A percentile compares a stretch with the other conserved stretches of the same genome.
phyloP scores from a whole-genome alignment of 768 basidiomycete genomes.

The Suillus variegatus region DNA sequence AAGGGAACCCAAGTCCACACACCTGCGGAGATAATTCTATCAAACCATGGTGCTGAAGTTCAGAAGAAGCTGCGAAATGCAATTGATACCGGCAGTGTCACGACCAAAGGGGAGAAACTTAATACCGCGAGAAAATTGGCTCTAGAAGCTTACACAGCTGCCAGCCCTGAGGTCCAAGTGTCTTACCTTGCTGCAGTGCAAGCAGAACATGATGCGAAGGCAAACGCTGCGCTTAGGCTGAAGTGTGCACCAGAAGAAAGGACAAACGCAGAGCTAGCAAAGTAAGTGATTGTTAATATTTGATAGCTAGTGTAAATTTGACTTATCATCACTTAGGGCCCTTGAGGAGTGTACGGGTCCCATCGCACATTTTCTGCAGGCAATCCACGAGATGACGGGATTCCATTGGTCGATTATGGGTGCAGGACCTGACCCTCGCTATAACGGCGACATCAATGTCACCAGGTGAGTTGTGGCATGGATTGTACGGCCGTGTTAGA shows the following conservation, averaged over 20 bases:
- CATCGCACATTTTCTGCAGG: not conserved
- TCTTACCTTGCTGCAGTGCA: not conserved
- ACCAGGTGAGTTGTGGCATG: not conserved
- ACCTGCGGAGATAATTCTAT: not conserved
- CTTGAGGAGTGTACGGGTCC: not conserved
- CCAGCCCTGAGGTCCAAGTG: not conserved
- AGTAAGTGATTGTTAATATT: not conserved
- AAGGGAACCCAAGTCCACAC: not conserved
- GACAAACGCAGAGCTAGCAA: not conserved
- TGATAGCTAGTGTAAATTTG: not conserved
- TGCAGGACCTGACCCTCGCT: not conserved
- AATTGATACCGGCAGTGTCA: not conserved
- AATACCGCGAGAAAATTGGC: not conserved
- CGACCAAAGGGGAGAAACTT: not conserved
- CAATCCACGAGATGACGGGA: not conserved
- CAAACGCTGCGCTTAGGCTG: not conserved
- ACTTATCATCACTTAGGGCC: not conserved
- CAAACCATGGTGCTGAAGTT: not conserved
- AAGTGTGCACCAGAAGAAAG: not conserved
- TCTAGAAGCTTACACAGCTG: not conserved
- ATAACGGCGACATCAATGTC: not conserved
- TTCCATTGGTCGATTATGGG: not conserved
- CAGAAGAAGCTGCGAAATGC: not conserved
- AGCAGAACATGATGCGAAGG: not conserved
- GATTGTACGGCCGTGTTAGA: not conserved